phyloP scores from a whole-genome alignment of 345 rosid species.

The Boechera stricta region DNA sequence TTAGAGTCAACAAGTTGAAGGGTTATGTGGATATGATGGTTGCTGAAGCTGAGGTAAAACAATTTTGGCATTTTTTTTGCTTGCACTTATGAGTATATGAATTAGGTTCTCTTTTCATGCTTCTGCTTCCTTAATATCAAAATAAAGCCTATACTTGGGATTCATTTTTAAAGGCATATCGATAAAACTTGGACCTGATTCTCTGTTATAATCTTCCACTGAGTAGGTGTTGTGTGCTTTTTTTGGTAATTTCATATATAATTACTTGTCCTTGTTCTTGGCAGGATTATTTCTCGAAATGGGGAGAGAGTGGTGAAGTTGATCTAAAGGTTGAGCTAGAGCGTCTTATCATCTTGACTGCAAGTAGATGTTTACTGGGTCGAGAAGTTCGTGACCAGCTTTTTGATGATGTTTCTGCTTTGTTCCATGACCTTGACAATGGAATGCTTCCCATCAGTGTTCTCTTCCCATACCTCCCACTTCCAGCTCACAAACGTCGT shows the following conservation, averaged over 20 bases:
- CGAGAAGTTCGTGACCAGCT: conserved; percentile 94
- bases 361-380: conserved; percentile 95
- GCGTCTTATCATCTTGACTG: conserved; percentile 96
- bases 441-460: conserved; percentile 99
- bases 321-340: conserved; percentile 89
- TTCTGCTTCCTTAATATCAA: neutral
- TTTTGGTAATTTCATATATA: neutral
- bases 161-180: neutral
- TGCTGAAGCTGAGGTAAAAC: conserved; percentile 75
- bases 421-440: conserved; percentile 95
- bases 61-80: neutral
- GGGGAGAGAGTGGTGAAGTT: conserved; percentile 97
- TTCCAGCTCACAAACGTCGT: conserved; percentile 95
- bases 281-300: conserved; percentile 89
- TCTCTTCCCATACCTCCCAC: conserved; percentile 86
- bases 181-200: neutral
- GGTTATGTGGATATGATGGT: conserved; percentile 99
- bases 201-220: neutral
- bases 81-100: neutral
- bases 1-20: conserved; percentile 79
- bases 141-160: neutral
- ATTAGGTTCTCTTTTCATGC: neutral
- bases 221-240: neutral
- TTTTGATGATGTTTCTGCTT: conserved; percentile 88
- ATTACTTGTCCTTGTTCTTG: conserved; percentile 31